A percentile compares a stretch with the other conserved stretches of the same genome.
These are phyloP conservation scores for Circinella minor DNA, from an alignment of 371 early-diverging fungal genomes.

Conservation along the genomic window DNA sequence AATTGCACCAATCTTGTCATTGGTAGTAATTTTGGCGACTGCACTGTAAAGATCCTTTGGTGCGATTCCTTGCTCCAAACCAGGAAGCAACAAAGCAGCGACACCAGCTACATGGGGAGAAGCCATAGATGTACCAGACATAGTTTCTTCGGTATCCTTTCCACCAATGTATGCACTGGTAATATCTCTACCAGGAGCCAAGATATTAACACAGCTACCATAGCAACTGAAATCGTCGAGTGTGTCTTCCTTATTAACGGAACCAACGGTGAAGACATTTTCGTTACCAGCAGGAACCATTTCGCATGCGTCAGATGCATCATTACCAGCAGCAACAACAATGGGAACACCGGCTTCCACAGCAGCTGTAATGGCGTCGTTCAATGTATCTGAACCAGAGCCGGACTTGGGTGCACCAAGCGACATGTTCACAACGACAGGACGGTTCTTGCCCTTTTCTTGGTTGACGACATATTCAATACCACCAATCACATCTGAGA, in stretches of 20 bases:
- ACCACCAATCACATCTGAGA: conserved; percentile 71
- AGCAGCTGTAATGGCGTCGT: conserved; percentile 52
- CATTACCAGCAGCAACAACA: conserved; percentile 83
- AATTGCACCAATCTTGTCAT: conserved; percentile 7
- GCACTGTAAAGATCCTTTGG: conserved; percentile 34
- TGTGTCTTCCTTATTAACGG: conserved; percentile 53
- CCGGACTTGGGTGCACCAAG: conserved; percentile 43
- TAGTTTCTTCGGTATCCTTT: conserved; percentile 41
- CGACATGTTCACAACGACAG: conserved; percentile 65
- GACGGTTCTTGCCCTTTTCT: conserved; percentile 33
- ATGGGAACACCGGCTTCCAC: conserved; percentile 58
- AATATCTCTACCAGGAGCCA: conserved; percentile 60
- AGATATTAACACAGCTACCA: conserved; percentile 67
- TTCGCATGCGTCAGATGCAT: conserved; percentile 64
- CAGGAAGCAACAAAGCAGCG: conserved; percentile 55
- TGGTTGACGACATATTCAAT: conserved; percentile 67
- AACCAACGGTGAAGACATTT: conserved; percentile 72
- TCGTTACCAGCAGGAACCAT: conserved; percentile 68
- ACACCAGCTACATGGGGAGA: conserved; percentile 85
- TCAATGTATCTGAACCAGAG: conserved; percentile 22
- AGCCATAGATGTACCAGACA: conserved; percentile 83
- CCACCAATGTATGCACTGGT: conserved; percentile 42
- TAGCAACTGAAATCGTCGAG: conserved; percentile 54
- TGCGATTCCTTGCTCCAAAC: conserved; percentile 21
- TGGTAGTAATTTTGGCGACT: conserved; percentile 24